phyloP scores from a whole-genome alignment of 2,329 filamentous ascomycete genomes.

The Cordyceps cateniannulata region DNA sequence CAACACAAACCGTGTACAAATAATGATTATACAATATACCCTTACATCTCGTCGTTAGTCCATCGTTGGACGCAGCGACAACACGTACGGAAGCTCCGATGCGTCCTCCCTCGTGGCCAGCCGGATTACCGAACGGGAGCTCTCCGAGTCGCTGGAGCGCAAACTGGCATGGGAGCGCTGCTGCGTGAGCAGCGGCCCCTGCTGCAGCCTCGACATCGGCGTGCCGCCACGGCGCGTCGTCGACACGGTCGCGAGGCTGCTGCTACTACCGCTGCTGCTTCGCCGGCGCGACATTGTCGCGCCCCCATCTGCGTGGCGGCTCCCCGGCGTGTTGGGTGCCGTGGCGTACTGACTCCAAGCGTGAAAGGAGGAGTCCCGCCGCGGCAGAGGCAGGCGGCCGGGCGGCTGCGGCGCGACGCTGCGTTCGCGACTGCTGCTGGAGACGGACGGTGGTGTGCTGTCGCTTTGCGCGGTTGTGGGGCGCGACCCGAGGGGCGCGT shows the following conservation, averaged over 20 bases:
- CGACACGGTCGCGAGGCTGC: constrained; percentile 30
- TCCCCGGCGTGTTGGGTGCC: constrained; percentile 47
- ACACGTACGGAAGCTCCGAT: constrained; percentile 30
- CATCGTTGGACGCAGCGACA: constrained; percentile 27
- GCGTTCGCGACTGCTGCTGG: background rate
- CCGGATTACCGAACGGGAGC: constrained; percentile 41
- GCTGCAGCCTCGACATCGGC: constrained; percentile 21
- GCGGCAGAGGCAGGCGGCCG: constrained; percentile 20
- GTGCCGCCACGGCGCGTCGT: constrained; percentile 16
- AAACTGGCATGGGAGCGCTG: constrained; percentile 34
- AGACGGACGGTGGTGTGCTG: background rate
- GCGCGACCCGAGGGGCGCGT: constrained; percentile 36
- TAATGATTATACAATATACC: background rate
- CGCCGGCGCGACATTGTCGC: constrained; percentile 28
- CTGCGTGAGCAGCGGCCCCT: constrained; percentile 30
- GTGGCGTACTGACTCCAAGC: constrained; percentile 43
- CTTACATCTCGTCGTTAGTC: constrained; percentile 12
- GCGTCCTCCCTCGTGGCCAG: constrained; percentile 34
- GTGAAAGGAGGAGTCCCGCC: constrained; percentile 35
- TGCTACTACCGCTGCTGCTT: constrained; percentile 31
- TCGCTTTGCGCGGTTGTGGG: constrained; percentile 28
- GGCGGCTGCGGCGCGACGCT: background rate
- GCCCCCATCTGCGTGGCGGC: constrained; percentile 27
- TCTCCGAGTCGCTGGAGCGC: constrained; percentile 30
- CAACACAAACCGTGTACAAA: background rate